Conservation (phyloP, 2,329 filamentous ascomycete genomes). For the Claviceps sorghi region DNA sequence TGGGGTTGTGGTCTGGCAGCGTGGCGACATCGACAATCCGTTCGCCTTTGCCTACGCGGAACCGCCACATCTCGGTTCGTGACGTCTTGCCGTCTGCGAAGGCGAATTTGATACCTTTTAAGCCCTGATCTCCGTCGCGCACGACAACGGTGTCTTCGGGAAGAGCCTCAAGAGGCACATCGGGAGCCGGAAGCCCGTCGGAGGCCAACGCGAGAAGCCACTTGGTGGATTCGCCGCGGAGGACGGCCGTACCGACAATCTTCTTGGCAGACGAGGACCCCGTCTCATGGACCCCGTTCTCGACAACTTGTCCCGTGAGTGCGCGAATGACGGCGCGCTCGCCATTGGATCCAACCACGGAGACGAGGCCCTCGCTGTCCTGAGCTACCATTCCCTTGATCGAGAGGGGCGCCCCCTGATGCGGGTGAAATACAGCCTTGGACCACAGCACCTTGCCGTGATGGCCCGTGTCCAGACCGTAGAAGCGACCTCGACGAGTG, state of each 20-base stretch:
- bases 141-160: constrained; percentile 42
- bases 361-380: constrained; percentile 39
- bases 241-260: constrained; percentile 29
- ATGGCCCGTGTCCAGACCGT: constrained; percentile 64
- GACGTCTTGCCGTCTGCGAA: constrained; percentile 25
- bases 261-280: constrained; percentile 1
- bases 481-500: constrained; percentile 63
- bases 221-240: constrained; percentile 37
- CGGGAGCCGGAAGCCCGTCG: constrained; percentile 31
- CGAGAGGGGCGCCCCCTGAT: constrained; percentile 43
- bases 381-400: constrained; percentile 53
- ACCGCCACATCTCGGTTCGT: constrained; percentile 52
- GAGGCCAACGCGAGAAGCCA: constrained; percentile 39
- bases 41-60: constrained; percentile 51
- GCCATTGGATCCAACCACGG: constrained; percentile 44
- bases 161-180: constrained; percentile 29
- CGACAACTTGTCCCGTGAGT: constrained; percentile 32
- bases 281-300: not conserved
- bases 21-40: constrained; percentile 54
- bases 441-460: constrained; percentile 67
- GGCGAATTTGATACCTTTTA: constrained; percentile 42
- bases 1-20: constrained; percentile 62
- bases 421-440: constrained; percentile 44
- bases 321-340: constrained; percentile 44
- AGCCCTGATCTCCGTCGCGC: constrained; percentile 29